Conservation (phyloP, 345 rosid species). For the Euphorbia lathyris region DNA sequence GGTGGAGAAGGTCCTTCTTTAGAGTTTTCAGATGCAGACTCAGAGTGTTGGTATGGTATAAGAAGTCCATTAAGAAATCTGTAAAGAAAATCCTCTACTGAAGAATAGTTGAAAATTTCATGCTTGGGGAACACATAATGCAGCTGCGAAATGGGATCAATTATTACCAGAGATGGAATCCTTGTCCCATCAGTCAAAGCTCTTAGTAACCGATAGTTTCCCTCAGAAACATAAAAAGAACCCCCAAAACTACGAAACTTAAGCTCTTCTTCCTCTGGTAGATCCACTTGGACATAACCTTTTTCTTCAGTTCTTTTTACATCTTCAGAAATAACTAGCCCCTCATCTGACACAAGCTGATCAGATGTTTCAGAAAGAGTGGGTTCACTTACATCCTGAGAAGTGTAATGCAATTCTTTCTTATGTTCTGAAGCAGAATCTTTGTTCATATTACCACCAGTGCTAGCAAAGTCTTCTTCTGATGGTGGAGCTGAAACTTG, state of each 20-base stretch:
- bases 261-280: conserved; percentile 36
- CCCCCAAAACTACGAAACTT: conserved; percentile 45
- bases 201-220: conserved; percentile 55
- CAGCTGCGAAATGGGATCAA: conserved; percentile 60
- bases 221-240: conserved; percentile 76
- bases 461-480: conserved; percentile 31
- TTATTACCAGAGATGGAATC: conserved; percentile 70
- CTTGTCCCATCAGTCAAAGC: conserved; percentile 63
- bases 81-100: conserved; percentile 49
- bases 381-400: conserved; percentile 28
- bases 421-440: conserved; percentile 32
- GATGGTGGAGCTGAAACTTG: conserved; percentile 33
- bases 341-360: conserved; percentile 26
- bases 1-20: conserved; percentile 62
- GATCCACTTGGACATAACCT: conserved; percentile 25
- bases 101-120: conserved; percentile 38
- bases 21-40: conserved; percentile 38
- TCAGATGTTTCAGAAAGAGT: conserved; percentile 29
- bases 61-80: conserved; percentile 60
- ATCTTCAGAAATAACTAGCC: conserved; percentile 23
- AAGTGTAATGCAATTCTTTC: conserved; percentile 32
- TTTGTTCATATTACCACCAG: conserved; percentile 25
- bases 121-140: conserved; percentile 59
- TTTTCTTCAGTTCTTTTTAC: conserved; percentile 29
- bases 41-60: conserved; percentile 60